Conservation (phyloP, 2,329 filamentous ascomycete species). For the Paraphaeosphaeria minitans region DNA sequence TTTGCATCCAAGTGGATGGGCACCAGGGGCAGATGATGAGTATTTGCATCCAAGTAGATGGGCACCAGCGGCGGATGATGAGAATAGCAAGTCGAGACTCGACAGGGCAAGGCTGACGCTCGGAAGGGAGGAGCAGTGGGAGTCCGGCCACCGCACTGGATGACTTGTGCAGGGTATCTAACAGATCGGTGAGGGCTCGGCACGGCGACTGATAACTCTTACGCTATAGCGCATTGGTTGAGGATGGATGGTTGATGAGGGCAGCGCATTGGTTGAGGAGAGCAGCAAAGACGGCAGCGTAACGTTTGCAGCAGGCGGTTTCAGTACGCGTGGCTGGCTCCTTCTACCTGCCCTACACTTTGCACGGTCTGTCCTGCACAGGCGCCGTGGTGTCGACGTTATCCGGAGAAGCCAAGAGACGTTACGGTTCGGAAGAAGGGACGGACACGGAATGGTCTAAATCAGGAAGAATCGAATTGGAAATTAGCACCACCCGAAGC, state of each 20-base stretch:
- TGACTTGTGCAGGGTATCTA: background rate
- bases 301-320: slow-evolving; percentile 1
- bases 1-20: background rate
- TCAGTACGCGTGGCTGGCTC: slow-evolving; percentile 7
- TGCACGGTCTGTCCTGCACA: background rate
- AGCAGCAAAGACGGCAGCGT: slow-evolving; percentile 2
- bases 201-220: background rate
- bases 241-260: no score
- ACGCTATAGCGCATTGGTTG: slow-evolving; percentile 1
- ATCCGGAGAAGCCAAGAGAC: background rate
- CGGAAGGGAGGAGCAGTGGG: slow-evolving; percentile 8
- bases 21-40: slow-evolving; percentile 6
- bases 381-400: background rate
- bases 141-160: background rate
- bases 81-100: slow-evolving; percentile 1
- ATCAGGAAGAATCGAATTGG: slow-evolving; percentile 39
- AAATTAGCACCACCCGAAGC: slow-evolving; percentile 22
- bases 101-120: slow-evolving; percentile 4
- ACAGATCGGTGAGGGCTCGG: slow-evolving; percentile 9
- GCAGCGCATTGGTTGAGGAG: no score
- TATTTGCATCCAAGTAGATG: background rate
- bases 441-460: background rate
- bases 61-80: slow-evolving; percentile 6
- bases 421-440: no score
- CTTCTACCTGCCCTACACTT: background rate